These are phyloP conservation scores for Leccinum sublutescens DNA, from an alignment of 768 basidiomycete species.

Conservation along the genomic window DNA sequence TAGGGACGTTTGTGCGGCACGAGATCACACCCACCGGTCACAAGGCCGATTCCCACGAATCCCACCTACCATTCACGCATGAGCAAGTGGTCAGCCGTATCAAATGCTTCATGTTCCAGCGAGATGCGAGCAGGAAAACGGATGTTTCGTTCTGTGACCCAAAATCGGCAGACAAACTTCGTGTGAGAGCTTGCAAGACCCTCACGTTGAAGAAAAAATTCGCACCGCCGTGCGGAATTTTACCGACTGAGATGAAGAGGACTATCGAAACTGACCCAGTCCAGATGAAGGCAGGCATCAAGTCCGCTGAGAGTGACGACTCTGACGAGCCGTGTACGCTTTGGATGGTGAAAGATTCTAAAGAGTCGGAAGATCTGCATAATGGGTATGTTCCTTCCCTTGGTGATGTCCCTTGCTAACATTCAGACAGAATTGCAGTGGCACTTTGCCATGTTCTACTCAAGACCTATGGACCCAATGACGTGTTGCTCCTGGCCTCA, in stretches of 20 bases:
- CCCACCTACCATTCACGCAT: not conserved
- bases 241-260: not conserved
- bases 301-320: not conserved
- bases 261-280: not conserved
- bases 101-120: conserved; percentile 11
- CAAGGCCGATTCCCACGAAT: not conserved
- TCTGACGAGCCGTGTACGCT: not conserved
- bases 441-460: conserved; percentile 12
- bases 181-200: conserved; percentile 1
- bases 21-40: not conserved
- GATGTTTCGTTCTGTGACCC: not conserved
- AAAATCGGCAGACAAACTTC: not conserved
- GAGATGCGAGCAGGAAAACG: conserved; percentile 5
- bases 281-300: conserved; percentile 5
- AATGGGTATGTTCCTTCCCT: conserved; percentile 8
- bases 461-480: conserved; percentile 10
- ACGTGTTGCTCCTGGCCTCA: conserved; percentile 14
- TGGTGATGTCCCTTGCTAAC: not conserved
- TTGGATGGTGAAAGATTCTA: conserved; percentile 3
- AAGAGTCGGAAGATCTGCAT: not conserved
- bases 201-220: conserved; percentile 12
- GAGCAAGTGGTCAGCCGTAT: conserved; percentile 6
- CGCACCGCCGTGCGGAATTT: conserved; percentile 6
- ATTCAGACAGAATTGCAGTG: conserved; percentile 7
- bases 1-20: conserved; percentile 10